These are phyloP conservation scores for Plasmodium gonderi DNA, from an alignment of 169 alveolate genomes.

Conservation along the genomic window DNA sequence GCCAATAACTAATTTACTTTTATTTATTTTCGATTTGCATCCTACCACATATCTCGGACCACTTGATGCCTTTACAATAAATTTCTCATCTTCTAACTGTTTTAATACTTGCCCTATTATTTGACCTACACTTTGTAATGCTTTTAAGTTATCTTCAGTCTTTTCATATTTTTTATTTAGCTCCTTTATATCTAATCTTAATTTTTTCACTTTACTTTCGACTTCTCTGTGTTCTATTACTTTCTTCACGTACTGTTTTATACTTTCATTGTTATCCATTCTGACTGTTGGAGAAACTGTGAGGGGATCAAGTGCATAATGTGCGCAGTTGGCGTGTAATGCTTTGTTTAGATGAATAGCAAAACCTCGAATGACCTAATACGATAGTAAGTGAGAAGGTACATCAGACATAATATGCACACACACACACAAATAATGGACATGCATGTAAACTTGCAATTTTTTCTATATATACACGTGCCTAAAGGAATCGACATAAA, in stretches of 20 bases:
- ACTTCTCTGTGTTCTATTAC: constrained; percentile 81
- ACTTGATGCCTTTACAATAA: constrained; percentile 95
- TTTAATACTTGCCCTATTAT: constrained; percentile 97
- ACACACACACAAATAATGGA: too few species aligned
- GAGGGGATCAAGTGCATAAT: not conserved
- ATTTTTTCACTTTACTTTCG: constrained; percentile 79
- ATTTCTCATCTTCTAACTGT: constrained; percentile 95
- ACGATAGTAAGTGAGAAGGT: too few species aligned
- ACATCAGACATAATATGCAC: too few species aligned
- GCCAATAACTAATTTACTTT: constrained; percentile 93
- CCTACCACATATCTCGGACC: constrained; percentile 99
- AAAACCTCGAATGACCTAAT: not conserved
- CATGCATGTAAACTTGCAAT: not conserved
- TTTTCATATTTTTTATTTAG: constrained; percentile 90
- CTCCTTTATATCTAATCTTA: constrained; percentile 84
- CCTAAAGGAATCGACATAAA: not conserved
- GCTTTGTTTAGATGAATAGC: not conserved
- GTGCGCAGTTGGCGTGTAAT: not conserved
- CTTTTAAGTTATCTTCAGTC: constrained; percentile 96
- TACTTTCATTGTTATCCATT: constrained; percentile 71
- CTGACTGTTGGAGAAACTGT: not conserved
- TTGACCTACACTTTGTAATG: constrained; percentile 98
- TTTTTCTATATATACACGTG: not conserved
- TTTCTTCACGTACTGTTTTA: constrained; percentile 76
- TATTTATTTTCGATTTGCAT: constrained; percentile 94